Conservation (phyloP, 305 asterid species). For the Fraxinus nigra region DNA sequence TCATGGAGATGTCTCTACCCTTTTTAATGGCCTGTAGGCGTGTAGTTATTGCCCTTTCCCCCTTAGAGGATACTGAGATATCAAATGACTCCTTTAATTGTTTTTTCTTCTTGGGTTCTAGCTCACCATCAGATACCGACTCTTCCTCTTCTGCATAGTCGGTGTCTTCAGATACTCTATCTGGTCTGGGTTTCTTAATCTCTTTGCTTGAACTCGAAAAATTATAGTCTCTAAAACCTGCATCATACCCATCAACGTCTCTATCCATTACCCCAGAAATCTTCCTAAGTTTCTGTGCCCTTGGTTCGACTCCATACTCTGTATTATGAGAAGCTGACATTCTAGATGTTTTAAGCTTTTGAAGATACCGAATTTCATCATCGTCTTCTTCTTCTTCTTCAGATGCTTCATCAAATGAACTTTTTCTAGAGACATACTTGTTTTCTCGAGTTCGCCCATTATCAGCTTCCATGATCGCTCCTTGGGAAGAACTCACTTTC, state of each 20-base stretch:
- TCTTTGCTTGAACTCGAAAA: slow-evolving; percentile 44
- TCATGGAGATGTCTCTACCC: slow-evolving; percentile 39
- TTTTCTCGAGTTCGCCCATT: slow-evolving; percentile 37
- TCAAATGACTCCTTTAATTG: slow-evolving; percentile 32
- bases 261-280: slow-evolving; percentile 48
- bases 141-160: slow-evolving; percentile 54
- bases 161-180: slow-evolving; percentile 44
- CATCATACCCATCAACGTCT: slow-evolving; percentile 29
- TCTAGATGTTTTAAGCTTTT: slow-evolving; percentile 56
- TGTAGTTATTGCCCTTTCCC: slow-evolving; percentile 56
- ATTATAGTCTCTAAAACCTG: slow-evolving; percentile 35
- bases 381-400: slow-evolving; percentile 55
- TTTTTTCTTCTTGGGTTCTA: slow-evolving; percentile 47
- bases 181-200: slow-evolving; percentile 35
- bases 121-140: slow-evolving; percentile 45
- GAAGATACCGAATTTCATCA: slow-evolving; percentile 74
- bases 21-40: slow-evolving; percentile 54
- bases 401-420: slow-evolving; percentile 37
- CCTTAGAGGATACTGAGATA: slow-evolving; percentile 30
- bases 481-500: slow-evolving; percentile 31
- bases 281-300: slow-evolving; percentile 44
- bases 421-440: slow-evolving; percentile 41
- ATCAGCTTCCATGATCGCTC: slow-evolving; percentile 30
- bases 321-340: slow-evolving; percentile 33
- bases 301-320: slow-evolving; percentile 45